Conservation (phyloP, 352 stramenopile species). For the Pythium periplocum region DNA sequence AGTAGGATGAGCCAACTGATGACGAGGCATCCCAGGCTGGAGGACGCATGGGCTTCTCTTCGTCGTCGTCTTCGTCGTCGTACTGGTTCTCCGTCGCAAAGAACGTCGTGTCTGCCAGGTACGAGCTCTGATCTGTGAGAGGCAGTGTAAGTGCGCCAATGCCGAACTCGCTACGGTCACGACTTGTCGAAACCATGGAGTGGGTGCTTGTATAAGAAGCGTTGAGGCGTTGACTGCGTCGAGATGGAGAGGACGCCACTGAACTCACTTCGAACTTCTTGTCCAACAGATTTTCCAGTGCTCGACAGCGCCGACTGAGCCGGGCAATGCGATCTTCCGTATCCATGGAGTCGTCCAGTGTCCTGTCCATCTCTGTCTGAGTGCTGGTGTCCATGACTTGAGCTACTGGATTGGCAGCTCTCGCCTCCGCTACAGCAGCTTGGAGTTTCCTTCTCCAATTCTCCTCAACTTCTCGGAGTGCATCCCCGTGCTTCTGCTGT, state of each 20-base stretch:
- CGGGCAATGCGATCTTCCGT: constrained; percentile 28
- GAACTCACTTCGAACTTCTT: constrained; percentile 54
- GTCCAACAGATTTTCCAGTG: constrained; percentile 44
- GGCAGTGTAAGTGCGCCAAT: too few relatives aligned
- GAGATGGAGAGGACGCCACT: constrained; percentile 3
- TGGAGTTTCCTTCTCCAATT: constrained; percentile 7
- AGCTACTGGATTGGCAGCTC: constrained; percentile 5
- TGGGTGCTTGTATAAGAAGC: background rate
- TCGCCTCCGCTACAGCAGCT: background rate
- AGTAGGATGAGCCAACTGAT: too few relatives aligned
- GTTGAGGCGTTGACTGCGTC: background rate
- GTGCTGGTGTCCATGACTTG: background rate
- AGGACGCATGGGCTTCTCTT: too few relatives aligned
- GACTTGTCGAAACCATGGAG: background rate
- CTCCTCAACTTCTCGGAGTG: background rate
- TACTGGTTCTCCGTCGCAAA: too few relatives aligned
- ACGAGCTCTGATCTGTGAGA: too few relatives aligned
- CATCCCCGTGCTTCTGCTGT: background rate
- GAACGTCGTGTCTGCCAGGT: too few relatives aligned
- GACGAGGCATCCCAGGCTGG: too few relatives aligned
- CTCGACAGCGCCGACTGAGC: constrained; percentile 41
- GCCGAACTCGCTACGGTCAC: too few relatives aligned
- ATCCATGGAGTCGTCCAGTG: background rate
- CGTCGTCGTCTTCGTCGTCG: too few relatives aligned
- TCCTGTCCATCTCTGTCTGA: constrained; percentile 7